A percentile compares a stretch with the other conserved stretches of the same genome.
Conservation (phyloP, 345 rosid genomes). For the Corymbia maculata region DNA sequence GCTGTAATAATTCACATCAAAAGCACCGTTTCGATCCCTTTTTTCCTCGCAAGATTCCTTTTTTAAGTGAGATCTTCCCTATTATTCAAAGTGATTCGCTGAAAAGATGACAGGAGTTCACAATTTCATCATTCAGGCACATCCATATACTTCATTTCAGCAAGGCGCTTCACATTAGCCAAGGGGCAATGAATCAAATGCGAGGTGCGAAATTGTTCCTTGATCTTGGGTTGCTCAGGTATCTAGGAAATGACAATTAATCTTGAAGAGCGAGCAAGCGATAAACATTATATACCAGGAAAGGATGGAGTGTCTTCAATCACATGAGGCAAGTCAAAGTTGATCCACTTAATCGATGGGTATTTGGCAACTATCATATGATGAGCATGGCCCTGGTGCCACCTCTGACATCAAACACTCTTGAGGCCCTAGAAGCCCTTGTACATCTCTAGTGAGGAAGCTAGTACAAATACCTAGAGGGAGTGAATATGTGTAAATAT, state of each 20-base stretch:
- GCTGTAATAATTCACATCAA: background rate
- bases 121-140: too few relatives aligned
- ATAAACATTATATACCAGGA: background rate
- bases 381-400: background rate
- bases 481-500: too few relatives aligned
- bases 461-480: too few relatives aligned
- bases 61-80: too few relatives aligned
- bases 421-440: conserved; percentile 6
- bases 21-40: background rate
- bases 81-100: too few relatives aligned
- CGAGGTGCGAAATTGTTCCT: background rate
- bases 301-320: background rate
- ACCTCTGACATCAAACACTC: conserved; percentile 4
- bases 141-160: background rate
- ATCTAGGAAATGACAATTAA: background rate
- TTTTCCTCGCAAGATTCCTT: too few relatives aligned
- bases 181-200: background rate
- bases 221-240: background rate
- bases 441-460: background rate
- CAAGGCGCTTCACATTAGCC: background rate
- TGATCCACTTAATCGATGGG: conserved; percentile 3
- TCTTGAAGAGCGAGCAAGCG: background rate
- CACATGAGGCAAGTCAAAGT: conserved; percentile 6
- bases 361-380: conserved; percentile 6
- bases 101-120: too few relatives aligned